Percentiles rank a stretch among this genome's conserved stretches.
phyloP scores from a whole-genome alignment of 228 moss, liverwort and hornwort genomes.

The Sphagnum magellanicum region DNA sequence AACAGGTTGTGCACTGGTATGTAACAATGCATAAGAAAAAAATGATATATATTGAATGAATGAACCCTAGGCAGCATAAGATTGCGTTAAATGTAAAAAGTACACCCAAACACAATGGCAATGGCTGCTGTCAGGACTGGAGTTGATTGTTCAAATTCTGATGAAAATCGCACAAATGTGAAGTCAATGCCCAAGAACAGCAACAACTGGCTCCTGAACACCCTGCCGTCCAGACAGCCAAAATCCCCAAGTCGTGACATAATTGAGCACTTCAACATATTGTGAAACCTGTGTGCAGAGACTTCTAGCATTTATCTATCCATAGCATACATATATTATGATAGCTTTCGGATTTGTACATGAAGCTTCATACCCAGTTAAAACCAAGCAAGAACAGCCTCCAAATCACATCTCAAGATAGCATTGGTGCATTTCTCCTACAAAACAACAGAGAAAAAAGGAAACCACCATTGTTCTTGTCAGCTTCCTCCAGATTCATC shows the following conservation, averaged over 20 bases:
- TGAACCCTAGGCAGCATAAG: too few relatives aligned
- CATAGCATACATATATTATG: too few relatives aligned
- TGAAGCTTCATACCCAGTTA: slow-evolving; percentile 16
- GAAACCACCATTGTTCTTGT: neutral
- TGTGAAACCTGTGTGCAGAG: too few relatives aligned
- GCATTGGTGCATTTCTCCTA: slow-evolving; percentile 20
- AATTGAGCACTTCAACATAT: too few relatives aligned
- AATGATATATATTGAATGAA: too few relatives aligned
- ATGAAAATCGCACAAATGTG: slow-evolving; percentile 30
- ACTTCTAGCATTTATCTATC: too few relatives aligned
- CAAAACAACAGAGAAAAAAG: neutral
- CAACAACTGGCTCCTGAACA: slow-evolving; percentile 35
- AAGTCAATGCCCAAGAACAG: slow-evolving; percentile 28
- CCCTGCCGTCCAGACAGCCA: slow-evolving; percentile 3
- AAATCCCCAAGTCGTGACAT: too few relatives aligned
- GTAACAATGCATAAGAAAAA: slow-evolving; percentile 22
- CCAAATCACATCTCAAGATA: slow-evolving; percentile 14
- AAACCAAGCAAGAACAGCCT: slow-evolving; percentile 24
- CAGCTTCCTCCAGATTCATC: neutral
- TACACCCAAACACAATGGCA: slow-evolving; percentile 28
- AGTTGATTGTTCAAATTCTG: slow-evolving; percentile 26
- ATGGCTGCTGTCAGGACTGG: slow-evolving; percentile 29
- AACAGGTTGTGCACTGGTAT: slow-evolving; percentile 28
- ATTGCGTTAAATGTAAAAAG: too few relatives aligned
- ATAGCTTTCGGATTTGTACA: too few relatives aligned